These are phyloP conservation scores for Rutidosis leptorrhynchoides DNA, from an alignment of 129 eudicot species.

Conservation along the genomic window DNA sequence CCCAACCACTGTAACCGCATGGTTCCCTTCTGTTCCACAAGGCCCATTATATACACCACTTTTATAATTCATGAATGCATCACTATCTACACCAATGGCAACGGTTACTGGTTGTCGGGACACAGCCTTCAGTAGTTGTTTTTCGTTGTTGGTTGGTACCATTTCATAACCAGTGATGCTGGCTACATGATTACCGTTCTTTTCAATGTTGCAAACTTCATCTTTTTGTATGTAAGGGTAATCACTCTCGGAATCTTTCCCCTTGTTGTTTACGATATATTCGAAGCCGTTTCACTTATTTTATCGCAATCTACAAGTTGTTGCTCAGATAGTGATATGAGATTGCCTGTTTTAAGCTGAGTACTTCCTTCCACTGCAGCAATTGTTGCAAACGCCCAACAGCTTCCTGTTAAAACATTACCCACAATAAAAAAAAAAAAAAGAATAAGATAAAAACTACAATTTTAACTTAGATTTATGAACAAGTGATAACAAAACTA, in stretches of 20 bases:
- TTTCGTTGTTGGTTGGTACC: slow-evolving; percentile 35
- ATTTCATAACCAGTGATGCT: slow-evolving; percentile 25
- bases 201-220: slow-evolving; percentile 32
- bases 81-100: slow-evolving; percentile 11
- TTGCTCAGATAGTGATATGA: slow-evolving; percentile 56
- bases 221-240: slow-evolving; percentile 46
- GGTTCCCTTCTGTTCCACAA: slow-evolving; percentile 60
- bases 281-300: slow-evolving; percentile 36
- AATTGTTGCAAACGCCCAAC: slow-evolving; percentile 56
- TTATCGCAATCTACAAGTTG: slow-evolving; percentile 44
- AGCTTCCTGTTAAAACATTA: slow-evolving; percentile 24
- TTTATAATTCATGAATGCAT: slow-evolving; percentile 19
- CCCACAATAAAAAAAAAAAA: too few relatives aligned
- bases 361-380: slow-evolving; percentile 51
- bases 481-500: not conserved
- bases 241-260: slow-evolving; percentile 34
- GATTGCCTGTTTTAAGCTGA: slow-evolving; percentile 38
- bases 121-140: slow-evolving; percentile 23
- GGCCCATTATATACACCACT: slow-evolving; percentile 34
- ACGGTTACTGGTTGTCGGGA: slow-evolving; percentile 28
- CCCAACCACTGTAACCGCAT: slow-evolving; percentile 74
- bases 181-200: slow-evolving; percentile 14
- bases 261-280: slow-evolving; percentile 38
- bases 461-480: not conserved
- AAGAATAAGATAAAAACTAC: not conserved